Conservation (phyloP, 345 rosid species). For the Rubroshorea leprosula region DNA sequence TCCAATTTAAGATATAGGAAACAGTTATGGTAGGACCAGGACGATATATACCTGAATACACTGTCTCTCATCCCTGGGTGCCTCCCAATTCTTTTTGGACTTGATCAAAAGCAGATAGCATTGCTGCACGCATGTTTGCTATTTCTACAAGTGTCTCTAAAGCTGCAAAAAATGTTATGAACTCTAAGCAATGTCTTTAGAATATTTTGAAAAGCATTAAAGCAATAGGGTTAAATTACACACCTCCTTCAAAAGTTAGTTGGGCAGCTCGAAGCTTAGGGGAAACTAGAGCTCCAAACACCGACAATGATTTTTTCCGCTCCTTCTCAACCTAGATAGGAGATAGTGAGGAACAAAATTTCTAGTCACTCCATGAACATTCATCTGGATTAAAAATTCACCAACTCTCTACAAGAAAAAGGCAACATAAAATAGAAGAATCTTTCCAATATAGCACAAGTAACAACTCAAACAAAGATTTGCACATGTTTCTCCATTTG, state of each 20-base stretch:
- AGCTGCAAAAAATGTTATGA: conserved; percentile 34
- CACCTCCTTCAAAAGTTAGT: conserved; percentile 85
- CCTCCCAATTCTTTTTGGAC: conserved; percentile 29
- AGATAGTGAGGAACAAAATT: not conserved
- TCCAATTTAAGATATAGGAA: too few species aligned
- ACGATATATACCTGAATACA: conserved; percentile 16
- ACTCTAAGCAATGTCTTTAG: not conserved
- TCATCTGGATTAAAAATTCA: not conserved
- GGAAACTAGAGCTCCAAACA: conserved; percentile 82
- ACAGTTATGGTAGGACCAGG: not conserved
- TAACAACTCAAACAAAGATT: not conserved
- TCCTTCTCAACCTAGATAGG: conserved; percentile 56
- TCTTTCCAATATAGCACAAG: not conserved
- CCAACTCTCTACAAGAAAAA: too few species aligned
- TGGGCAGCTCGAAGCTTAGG: conserved; percentile 85
- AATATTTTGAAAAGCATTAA: conserved; percentile 8
- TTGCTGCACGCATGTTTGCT: conserved; percentile 58
- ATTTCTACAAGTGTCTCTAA: conserved; percentile 73
- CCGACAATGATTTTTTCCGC: conserved; percentile 53
- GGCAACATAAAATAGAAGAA: not conserved
- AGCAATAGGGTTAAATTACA: conserved; percentile 11
- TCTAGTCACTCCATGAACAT: not conserved
- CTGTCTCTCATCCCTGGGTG: conserved; percentile 25
- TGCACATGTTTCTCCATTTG: not conserved
- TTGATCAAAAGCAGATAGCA: conserved; percentile 46